Evolutionary conservation across 495 filamentous ascomycete genomes (phyloP), one percentile per base, ranked within the genome.

Genomic region (Aspergillus saccharolyticus): DNA sequence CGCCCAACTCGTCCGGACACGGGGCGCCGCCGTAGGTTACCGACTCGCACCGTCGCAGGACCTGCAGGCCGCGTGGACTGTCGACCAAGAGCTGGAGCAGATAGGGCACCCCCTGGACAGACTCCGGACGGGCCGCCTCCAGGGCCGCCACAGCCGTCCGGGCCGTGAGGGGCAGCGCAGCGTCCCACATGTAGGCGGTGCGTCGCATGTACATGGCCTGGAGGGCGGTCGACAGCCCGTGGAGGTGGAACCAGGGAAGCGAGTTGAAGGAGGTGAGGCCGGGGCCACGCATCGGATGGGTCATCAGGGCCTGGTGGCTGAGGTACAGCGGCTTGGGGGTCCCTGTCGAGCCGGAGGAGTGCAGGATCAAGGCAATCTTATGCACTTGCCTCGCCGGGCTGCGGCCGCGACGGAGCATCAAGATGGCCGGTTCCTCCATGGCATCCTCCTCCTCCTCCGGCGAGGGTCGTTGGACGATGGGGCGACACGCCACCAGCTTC

Each of bases 291-390:
- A 65, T 65, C 20, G 56, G 67, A 56, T 64, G 75, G 21, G 62
- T 79, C 74, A 73, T 75, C 53, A 67, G 70, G 0, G 71, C 71
- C 44, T 64, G 62, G 49, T 79, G 71, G 19, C 68, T 70, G 18
- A 77, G 65, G 50, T 63, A 70, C 0, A 81, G 57, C 1, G 82
- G 79, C 57, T 86, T 85, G 0, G 82, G 83, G 10, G 74, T 72
- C 0, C 83, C 81, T 1, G 82, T 86, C 0, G 80, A 83, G 2
- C 83, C 83, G 0, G 81, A 83, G 0, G 80, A 84, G 62, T 85
- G 83, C 45, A 80, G 68, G 15, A 84, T 83, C 42, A 81, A 56
- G 6, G 69, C 61, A 52, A 62, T 66, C 63, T 74, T 61, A 64
- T 62, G 76, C 67, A 42, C 64, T 33, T 60, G 69, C 1, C 44